phyloP scores from a whole-genome alignment of 2,329 filamentous ascomycete species.

The Dryadomyces quercus-mongolicae region DNA sequence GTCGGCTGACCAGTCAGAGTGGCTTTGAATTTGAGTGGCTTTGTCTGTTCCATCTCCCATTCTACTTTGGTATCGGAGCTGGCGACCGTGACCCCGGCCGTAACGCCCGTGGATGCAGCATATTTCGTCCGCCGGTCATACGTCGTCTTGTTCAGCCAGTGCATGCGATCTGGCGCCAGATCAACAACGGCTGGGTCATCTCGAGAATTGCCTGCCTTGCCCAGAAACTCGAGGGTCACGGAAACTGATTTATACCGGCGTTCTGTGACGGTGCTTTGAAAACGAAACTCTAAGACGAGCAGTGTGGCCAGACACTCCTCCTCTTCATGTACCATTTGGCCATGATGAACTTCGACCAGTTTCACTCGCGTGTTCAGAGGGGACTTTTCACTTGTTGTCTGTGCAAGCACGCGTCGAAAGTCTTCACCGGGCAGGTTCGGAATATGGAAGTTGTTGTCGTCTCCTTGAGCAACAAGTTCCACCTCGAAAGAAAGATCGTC shows the following conservation, averaged over 20 bases:
- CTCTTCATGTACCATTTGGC: constrained; percentile 2
- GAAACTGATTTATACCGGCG: constrained; percentile 1
- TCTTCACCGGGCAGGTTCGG: background rate
- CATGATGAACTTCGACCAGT: constrained; percentile 5
- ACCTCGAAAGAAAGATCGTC: background rate
- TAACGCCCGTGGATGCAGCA: background rate
- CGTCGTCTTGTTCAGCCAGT: constrained; percentile 7
- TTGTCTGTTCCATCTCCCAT: constrained; percentile 6
- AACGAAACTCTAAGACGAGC: constrained; percentile 5
- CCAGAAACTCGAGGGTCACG: constrained; percentile 5
- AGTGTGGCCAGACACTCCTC: constrained; percentile 2
- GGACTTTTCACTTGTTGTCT: constrained; percentile 1
- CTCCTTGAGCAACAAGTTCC: constrained; percentile 1
- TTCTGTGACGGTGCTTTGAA: background rate
- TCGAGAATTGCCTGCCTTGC: background rate
- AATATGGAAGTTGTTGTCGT: constrained; percentile 1
- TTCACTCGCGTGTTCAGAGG: constrained; percentile 5
- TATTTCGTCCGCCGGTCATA: constrained; percentile 3
- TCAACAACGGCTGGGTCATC: constrained; percentile 1
- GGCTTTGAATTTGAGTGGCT: constrained; percentile 3
- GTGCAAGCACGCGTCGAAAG: constrained; percentile 1
- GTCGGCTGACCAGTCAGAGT: constrained; percentile 3
- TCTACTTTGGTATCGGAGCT: background rate
- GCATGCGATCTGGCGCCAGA: constrained; percentile 4
- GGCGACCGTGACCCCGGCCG: background rate